Conservation (phyloP, 192 early-diverging fungal species). For the Rhizophagus clarus region DNA sequence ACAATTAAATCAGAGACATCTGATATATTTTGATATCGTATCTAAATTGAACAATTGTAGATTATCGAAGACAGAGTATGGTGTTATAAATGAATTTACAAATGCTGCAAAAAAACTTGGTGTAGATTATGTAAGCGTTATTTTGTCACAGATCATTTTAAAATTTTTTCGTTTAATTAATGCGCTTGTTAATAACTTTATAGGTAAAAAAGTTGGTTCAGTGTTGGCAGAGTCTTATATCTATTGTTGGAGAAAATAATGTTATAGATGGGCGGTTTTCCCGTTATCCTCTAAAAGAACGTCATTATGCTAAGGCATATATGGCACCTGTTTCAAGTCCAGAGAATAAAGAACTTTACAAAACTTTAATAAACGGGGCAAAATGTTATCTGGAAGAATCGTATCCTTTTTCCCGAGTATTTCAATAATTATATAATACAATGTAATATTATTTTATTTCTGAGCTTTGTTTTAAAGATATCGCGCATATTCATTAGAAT, state of each 20-base stretch:
- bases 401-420: constrained; percentile 37
- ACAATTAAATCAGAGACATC: constrained; percentile 28
- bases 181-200: background rate
- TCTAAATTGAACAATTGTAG: constrained; percentile 49
- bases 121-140: constrained; percentile 39
- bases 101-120: constrained; percentile 43
- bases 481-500: constrained; percentile 36
- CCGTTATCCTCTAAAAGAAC: constrained; percentile 44
- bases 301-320: constrained; percentile 44
- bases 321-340: constrained; percentile 34
- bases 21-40: constrained; percentile 50
- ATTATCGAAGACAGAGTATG: constrained; percentile 37
- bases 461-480: background rate
- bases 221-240: constrained; percentile 48
- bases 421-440: background rate
- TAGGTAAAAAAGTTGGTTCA: constrained; percentile 40
- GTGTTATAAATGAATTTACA: constrained; percentile 43
- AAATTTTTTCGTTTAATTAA: background rate
- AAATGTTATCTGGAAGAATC: constrained; percentile 57
- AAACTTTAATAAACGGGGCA: constrained; percentile 44
- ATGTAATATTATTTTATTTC: background rate
- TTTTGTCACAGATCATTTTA: background rate
- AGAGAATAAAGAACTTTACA: constrained; percentile 35
- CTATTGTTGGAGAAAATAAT: constrained; percentile 46
- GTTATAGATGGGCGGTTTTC: constrained; percentile 39